phyloP scores from a whole-genome alignment of 1,284 basidiomycete species.

The Ustilago xerochloae region DNA sequence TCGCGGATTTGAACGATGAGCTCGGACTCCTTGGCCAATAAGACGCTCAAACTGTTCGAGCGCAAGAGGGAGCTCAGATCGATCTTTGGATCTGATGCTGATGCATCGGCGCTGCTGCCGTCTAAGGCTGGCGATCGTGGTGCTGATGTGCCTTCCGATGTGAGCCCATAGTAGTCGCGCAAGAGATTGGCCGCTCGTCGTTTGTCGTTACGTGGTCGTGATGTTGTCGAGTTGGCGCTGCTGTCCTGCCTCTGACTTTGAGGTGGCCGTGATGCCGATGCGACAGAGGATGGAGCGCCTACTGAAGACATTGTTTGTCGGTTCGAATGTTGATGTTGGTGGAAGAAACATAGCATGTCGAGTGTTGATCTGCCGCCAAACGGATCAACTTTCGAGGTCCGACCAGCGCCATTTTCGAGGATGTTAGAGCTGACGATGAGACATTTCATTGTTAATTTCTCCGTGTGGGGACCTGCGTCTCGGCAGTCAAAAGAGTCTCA shows the following conservation, averaged over 20 bases:
- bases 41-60: constrained; percentile 38
- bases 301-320: constrained; percentile 3
- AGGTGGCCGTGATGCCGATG: constrained; percentile 6
- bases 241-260: neutral
- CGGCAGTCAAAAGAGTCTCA: no score
- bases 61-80: constrained; percentile 39
- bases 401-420: neutral
- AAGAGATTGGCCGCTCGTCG: constrained; percentile 44
- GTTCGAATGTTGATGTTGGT: neutral
- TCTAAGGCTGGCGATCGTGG: constrained; percentile 6
- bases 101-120: neutral
- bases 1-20: constrained; percentile 76
- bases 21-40: constrained; percentile 49
- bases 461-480: neutral
- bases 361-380: no score
- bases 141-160: constrained; percentile 15
- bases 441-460: neutral
- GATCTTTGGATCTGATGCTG: constrained; percentile 4
- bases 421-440: neutral
- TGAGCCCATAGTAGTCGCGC: constrained; percentile 62
- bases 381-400: neutral
- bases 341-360: neutral
- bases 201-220: constrained; percentile 29
- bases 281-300: neutral
- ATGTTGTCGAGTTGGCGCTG: neutral